A percentile compares a stretch with the other conserved stretches of the same genome.
Conservation (phyloP, 2,329 filamentous ascomycete species). For the Huntiella bhutanensis region DNA sequence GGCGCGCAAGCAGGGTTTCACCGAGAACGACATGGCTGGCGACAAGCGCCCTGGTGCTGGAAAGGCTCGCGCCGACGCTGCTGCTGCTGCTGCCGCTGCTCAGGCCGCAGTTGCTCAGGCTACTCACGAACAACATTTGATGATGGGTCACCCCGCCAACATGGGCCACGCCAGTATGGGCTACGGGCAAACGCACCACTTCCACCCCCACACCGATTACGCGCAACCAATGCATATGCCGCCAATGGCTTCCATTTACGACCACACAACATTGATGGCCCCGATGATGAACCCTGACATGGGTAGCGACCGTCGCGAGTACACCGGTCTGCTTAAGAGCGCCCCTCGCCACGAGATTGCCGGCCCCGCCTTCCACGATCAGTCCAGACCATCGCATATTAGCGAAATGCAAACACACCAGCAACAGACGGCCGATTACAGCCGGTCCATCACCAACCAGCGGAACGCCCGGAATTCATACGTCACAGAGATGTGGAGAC, state of each 20-base stretch:
- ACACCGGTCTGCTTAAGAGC: constrained; percentile 55
- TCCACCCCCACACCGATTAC: constrained; percentile 50
- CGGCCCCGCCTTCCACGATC: constrained; percentile 73
- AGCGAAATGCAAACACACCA: constrained; percentile 72
- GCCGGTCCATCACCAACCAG: constrained; percentile 64
- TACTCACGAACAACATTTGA: constrained; percentile 24
- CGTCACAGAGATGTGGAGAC: constrained; percentile 63
- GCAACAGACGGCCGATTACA: constrained; percentile 77
- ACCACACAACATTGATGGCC: constrained; percentile 24
- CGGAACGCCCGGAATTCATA: constrained; percentile 64
- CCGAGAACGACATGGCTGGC: constrained; percentile 84
- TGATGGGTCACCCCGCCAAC: constrained; percentile 49
- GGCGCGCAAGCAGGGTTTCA: constrained; percentile 92
- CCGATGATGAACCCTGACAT: constrained; percentile 42
- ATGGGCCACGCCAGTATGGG: constrained; percentile 70
- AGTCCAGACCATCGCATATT: constrained; percentile 56
- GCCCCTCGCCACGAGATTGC: constrained; percentile 79
- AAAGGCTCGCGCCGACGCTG: constrained; percentile 64
- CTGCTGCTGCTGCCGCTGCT: constrained; percentile 35
- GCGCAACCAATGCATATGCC: constrained; percentile 50
- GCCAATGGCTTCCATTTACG: constrained; percentile 25
- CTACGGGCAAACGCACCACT: constrained; percentile 56
- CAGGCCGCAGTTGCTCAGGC: constrained; percentile 15
- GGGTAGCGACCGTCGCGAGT: constrained; percentile 40
- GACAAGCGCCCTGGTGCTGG: constrained; percentile 88